A percentile compares a stretch with the other conserved stretches of the same genome.
phyloP scores from a whole-genome alignment of 176 grass and related monocot genomes.

The Triticum turgidum region DNA sequence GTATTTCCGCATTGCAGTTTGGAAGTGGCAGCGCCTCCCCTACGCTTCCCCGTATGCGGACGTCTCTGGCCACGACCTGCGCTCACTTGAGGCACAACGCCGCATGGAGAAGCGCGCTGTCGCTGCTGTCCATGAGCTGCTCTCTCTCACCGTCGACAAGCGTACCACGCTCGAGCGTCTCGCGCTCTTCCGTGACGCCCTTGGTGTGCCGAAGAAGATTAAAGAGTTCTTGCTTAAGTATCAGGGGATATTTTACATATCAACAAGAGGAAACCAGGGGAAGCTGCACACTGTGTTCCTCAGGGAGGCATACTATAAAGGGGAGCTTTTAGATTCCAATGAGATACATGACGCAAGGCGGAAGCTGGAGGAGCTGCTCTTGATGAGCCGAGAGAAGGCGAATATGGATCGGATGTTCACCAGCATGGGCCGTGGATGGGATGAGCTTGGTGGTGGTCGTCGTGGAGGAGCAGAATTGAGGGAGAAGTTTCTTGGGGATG shows the following conservation, averaged over 20 bases:
- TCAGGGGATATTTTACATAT: slow-evolving; percentile 92
- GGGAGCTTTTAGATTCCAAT: slow-evolving; percentile 62
- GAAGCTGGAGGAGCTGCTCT: slow-evolving; percentile 67
- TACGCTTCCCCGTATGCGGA: slow-evolving; percentile 87
- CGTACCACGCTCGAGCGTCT: slow-evolving; percentile 80
- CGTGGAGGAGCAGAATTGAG: slow-evolving; percentile 36
- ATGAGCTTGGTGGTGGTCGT: slow-evolving; percentile 26
- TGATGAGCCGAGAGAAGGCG: slow-evolving; percentile 61
- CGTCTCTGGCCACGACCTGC: slow-evolving; percentile 76
- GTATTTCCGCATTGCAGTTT: slow-evolving; percentile 79
- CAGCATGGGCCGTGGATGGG: slow-evolving; percentile 61
- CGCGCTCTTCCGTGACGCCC: slow-evolving; percentile 64
- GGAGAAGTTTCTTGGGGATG: slow-evolving; percentile 39
- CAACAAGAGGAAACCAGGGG: slow-evolving; percentile 75
- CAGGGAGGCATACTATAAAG: slow-evolving; percentile 72
- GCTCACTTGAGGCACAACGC: slow-evolving; percentile 71
- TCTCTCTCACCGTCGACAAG: slow-evolving; percentile 69
- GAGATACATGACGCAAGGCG: slow-evolving; percentile 53
- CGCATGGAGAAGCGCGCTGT: slow-evolving; percentile 86
- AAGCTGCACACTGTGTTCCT: slow-evolving; percentile 89
- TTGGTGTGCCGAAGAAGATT: slow-evolving; percentile 82
- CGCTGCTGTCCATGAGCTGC: slow-evolving; percentile 70
- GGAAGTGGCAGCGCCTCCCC: slow-evolving; percentile 92
- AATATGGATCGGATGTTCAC: slow-evolving; percentile 91
- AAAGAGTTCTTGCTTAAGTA: slow-evolving; percentile 88